These are phyloP conservation scores for Phyllosticta paracitricarpa DNA, from an alignment of 2,329 filamentous ascomycete genomes.

Conservation along the genomic window DNA sequence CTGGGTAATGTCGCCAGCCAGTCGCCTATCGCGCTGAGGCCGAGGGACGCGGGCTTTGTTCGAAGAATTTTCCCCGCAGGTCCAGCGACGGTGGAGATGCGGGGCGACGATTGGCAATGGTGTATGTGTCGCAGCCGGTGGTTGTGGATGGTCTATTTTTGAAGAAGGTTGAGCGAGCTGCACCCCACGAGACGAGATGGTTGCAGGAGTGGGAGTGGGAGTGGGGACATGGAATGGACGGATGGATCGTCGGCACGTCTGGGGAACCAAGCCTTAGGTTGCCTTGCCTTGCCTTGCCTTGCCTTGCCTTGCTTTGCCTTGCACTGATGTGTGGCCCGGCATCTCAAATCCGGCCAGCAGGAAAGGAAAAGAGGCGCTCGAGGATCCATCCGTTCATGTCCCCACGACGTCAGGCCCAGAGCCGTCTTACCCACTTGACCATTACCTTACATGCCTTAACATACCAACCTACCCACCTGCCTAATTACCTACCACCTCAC, in stretches of 20 bases:
- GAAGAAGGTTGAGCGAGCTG: not conserved
- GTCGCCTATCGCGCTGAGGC: not conserved
- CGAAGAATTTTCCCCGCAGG: not conserved
- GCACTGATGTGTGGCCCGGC: not conserved
- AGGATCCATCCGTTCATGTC: not conserved
- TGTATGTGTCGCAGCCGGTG: not conserved
- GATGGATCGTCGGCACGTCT: not conserved
- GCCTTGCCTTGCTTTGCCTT: too few relatives aligned
- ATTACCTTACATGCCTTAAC: not conserved
- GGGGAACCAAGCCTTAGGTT: not conserved
- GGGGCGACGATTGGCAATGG: not conserved
- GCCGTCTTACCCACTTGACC: not conserved
- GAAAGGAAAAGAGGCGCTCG: not conserved
- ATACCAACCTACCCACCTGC: not conserved
- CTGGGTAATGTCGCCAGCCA: not conserved
- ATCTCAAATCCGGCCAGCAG: not conserved
- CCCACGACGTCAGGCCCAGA: not conserved
- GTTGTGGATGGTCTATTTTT: not conserved
- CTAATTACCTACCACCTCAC: too few relatives aligned
- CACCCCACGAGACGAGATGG: not conserved
- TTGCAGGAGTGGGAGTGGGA: not conserved
- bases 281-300: too few relatives aligned
- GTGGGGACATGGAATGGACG: not conserved
- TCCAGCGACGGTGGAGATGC: not conserved
- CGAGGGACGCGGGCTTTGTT: not conserved